Base-by-base conservation (phyloP, 805 yeast species). In the Nakazawaea ernobii region DNA sequence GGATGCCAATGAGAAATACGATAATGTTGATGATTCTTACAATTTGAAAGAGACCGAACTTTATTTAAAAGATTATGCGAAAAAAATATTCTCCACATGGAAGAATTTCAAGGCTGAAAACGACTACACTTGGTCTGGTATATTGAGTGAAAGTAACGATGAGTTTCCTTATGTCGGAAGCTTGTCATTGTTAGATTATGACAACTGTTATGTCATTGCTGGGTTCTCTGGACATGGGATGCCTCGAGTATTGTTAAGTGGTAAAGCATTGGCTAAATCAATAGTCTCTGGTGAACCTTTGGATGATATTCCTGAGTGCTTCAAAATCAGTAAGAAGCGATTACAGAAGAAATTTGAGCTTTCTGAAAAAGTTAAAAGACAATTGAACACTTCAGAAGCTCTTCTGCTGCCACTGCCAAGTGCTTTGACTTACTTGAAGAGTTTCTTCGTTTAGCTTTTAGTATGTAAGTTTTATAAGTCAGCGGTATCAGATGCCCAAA, bases 221-320 rank as follows among this genome's bases (percentile, higher is more conserved):
- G 56, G 56, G 2, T 53, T 44, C 32, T 45, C 43, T 10, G 54
- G 56, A n/a, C 54, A 52, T 32, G 56, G 56, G 6, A 52, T 53
- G 54, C 54, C 56, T 26, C 29, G 54, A 20, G 51, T 53, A 20
- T 47, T 49, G 26, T 41, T 49, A 26, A 37, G 46, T 39, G 53
- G 50, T 32, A 51, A 49, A 27, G 49, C 43, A 4, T 35, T 53
- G 35, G 53, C 53, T 13, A 43, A 49, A 27, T 39, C 50, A 24
- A 39, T 52, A n/a, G 14, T 35, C 27, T 20, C 38, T 3, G 53
- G 52, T 8, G 42, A 43, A 20, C 32, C 46, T 3, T 33, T 53
- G 36, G 50, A 39, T 8, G 49, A 47, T 37, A 44, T 53, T 33
- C 55, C 57, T 10, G 42, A 40, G 4, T 42, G 50, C 14, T 49